Base-by-base conservation (phyloP, 2,329 filamentous ascomycete species). In the Leptographium procerum region DNA sequence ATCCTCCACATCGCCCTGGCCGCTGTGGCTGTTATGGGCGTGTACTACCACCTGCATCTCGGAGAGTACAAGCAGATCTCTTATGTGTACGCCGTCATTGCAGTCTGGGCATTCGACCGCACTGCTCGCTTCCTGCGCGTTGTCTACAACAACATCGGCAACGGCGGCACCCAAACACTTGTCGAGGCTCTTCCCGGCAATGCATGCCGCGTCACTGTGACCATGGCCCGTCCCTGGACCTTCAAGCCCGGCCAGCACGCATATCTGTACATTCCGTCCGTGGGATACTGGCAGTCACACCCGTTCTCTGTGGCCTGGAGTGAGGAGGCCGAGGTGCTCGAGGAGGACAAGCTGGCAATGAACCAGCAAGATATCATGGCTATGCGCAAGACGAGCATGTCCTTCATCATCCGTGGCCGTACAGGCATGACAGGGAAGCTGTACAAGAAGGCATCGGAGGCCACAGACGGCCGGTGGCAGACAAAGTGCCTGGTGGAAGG, bases 241-340 rank as follows among this genome's bases (percentile, higher is more conserved):
- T 89, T 89, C 76, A 77, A 77, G 60, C 84, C 88, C 0, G 87
- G 88, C 40, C 87, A 91, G 70, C 88, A 92, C 68, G 85, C 87
- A 40, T 92, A 91, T 69, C 73, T 92, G 24, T 91, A 91, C 73
- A 80, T 92, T 72, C 88, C 88, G 9, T 75, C 78, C 6, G 75
- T 91, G 66, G 86, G 86, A 62, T 77, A 84, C 61, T 86, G 82
- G 80, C 87, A 87, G 65, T 89, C 86, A 52, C 88, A 92, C 67
- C 88, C 88, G 1, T 91, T 91, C 74, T 89, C 87, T 3, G 77
- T 91, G 50, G 86, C 86, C 40, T 92, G 88, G 88, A 85, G 83
- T 63, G 85, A 89, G 60, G 85, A 89, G 61, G 77, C 75, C 48
- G 78, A 81, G 60, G 71, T 75, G 55, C 65, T 74, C 14, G 73